phyloP scores from a whole-genome alignment of 2,329 filamentous ascomycete species.

The Thelonectria blattea region DNA sequence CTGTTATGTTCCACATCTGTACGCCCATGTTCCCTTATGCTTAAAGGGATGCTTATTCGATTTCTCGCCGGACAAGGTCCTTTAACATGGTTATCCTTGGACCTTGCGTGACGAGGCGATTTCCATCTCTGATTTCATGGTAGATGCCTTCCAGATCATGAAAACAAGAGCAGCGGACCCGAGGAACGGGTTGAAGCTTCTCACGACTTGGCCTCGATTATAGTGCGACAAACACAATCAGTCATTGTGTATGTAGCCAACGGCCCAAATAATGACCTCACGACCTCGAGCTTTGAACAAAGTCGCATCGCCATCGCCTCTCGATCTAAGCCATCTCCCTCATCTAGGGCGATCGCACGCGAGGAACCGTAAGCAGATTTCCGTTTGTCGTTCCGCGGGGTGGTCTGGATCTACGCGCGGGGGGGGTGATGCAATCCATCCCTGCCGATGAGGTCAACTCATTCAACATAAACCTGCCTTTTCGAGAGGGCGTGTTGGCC shows the following conservation, averaged over 20 bases:
- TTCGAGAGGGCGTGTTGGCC: neutral
- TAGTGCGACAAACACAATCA: no score
- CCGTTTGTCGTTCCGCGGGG: no score
- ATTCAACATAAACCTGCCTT: no score
- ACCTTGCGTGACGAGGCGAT: neutral
- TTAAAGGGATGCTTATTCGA: neutral
- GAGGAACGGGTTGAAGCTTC: no score
- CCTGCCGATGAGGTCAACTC: neutral
- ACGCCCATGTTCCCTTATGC: neutral
- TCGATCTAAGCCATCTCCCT: neutral
- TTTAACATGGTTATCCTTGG: neutral
- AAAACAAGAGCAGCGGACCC: no score
- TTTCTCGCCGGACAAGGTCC: neutral
- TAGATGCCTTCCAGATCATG: neutral
- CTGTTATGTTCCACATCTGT: neutral
- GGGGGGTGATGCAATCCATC: neutral
- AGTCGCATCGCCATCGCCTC: neutral
- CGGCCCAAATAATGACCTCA: neutral
- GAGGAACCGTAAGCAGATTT: neutral
- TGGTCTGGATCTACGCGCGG: neutral
- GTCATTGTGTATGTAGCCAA: neutral
- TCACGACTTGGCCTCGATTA: no score
- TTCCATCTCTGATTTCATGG: neutral
- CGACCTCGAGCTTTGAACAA: neutral
- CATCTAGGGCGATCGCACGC: neutral